Evolutionary conservation across 1,139 yeast genomes (phyloP).

Genomic region (Starmera stellimalicola): DNA sequence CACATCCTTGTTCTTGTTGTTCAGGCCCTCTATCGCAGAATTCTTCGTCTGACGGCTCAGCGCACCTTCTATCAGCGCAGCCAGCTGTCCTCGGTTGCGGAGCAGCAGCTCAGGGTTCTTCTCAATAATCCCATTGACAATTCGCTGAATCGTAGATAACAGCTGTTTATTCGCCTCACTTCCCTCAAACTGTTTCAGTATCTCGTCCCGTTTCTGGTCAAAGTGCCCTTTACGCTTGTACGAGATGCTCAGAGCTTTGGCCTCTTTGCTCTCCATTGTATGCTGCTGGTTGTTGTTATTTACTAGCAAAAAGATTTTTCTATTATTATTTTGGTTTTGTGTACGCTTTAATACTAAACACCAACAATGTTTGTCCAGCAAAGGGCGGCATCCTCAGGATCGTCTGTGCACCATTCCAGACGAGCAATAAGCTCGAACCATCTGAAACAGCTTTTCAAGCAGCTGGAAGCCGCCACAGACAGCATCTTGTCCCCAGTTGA

Average conservation of each 20-base stretch:
- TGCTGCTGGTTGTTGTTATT: too few species aligned
- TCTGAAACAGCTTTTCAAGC: constrained; percentile 4
- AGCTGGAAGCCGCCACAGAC: neutral
- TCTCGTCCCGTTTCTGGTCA: constrained; percentile 12
- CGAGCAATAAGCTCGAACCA: constrained; percentile 1
- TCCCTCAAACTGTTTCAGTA: constrained; percentile 9
- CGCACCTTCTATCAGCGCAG: constrained; percentile 15
- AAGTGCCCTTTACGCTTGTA: constrained; percentile 16
- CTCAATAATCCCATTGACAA: constrained; percentile 9
- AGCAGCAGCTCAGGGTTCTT: constrained; percentile 14
- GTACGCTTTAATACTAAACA: too few species aligned
- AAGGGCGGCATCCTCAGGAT: too few species aligned
- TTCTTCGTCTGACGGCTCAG: constrained; percentile 4
- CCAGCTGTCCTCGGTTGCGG: constrained; percentile 14
- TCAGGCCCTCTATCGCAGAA: neutral
- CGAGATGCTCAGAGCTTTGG: constrained; percentile 8
- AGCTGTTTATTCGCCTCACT: constrained; percentile 11
- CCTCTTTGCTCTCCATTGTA: constrained; percentile 4
- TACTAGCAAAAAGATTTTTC: too few species aligned
- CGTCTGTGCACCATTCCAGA: too few species aligned
- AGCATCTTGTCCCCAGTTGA: neutral
- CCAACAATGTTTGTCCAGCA: too few species aligned
- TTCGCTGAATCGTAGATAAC: constrained; percentile 6
- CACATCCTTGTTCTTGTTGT: constrained; percentile 1
- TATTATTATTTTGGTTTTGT: too few species aligned